Evolutionary conservation across 768 basidiomycete genomes (phyloP).

Genomic region (Boletus fagicola): DNA sequence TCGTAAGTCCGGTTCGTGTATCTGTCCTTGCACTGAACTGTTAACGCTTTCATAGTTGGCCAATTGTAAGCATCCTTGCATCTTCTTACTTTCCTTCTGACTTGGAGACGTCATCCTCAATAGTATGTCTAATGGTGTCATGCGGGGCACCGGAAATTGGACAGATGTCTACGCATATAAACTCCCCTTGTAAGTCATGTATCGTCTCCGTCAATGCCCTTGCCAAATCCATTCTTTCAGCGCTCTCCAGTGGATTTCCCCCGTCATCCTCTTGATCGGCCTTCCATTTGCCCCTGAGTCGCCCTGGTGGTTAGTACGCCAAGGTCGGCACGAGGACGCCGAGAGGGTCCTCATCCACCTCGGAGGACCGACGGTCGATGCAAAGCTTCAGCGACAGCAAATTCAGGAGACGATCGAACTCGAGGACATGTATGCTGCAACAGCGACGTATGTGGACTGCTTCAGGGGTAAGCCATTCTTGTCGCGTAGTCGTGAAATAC

Average conservation of each 20-base stretch:
- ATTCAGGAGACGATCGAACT: constrained; percentile 31
- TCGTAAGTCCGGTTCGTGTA: constrained; percentile 9
- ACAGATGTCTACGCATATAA: constrained; percentile 25
- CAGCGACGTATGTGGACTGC: constrained; percentile 33
- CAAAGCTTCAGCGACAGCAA: constrained; percentile 21
- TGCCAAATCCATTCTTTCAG: constrained; percentile 1
- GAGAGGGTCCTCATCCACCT: constrained; percentile 18
- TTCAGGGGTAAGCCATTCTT: constrained; percentile 24
- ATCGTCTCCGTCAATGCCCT: neutral
- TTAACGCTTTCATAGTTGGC: constrained; percentile 16
- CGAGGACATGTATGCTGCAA: constrained; percentile 28
- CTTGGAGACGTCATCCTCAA: neutral
- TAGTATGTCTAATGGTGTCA: constrained; percentile 27
- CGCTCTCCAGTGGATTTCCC: constrained; percentile 35
- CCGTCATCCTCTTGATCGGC: constrained; percentile 30
- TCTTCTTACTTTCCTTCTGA: neutral
- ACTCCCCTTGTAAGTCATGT: constrained; percentile 24
- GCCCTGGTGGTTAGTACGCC: constrained; percentile 36
- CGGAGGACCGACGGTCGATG: constrained; percentile 24
- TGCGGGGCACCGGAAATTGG: constrained; percentile 24
- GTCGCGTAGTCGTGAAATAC: no score
- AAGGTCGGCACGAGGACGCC: constrained; percentile 28
- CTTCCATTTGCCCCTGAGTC: constrained; percentile 33
- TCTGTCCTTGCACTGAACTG: neutral
- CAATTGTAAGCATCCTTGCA: constrained; percentile 17